phyloP scores from a whole-genome alignment of 208 protist genomes.

The Leptomonas seymouri region DNA sequence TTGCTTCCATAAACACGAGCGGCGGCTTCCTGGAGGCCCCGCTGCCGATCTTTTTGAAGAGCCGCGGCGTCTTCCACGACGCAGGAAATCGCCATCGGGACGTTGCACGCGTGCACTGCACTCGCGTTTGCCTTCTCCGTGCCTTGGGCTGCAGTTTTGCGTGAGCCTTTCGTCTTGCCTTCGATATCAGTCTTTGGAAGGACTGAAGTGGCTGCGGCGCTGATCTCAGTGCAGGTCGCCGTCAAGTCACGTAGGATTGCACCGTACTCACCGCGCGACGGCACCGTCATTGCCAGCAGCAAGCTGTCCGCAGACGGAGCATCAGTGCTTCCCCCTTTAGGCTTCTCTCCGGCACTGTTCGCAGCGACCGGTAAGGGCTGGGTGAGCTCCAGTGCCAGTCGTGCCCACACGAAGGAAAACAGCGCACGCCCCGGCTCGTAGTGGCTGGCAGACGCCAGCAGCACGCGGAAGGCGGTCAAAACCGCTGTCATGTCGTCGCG shows the following conservation, averaged over 20 bases:
- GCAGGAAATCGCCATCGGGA: slow-evolving; percentile 9
- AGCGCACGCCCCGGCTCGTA: slow-evolving; percentile 34
- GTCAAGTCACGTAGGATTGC: slow-evolving; percentile 19
- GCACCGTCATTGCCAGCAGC: slow-evolving; percentile 11
- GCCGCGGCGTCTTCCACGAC: slow-evolving; percentile 28
- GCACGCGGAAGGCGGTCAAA: slow-evolving; percentile 29
- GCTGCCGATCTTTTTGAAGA: slow-evolving; percentile 13
- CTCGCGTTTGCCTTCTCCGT: not conserved
- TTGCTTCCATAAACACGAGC: not conserved
- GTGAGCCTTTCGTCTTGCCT: not conserved
- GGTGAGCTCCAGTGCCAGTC: slow-evolving; percentile 32
- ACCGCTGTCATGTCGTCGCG: slow-evolving; percentile 46
- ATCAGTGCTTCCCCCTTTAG: not conserved
- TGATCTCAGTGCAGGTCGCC: not conserved
- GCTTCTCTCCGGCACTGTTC: not conserved
- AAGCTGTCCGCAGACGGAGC: not conserved
- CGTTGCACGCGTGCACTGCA: slow-evolving; percentile 5
- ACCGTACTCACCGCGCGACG: slow-evolving; percentile 22
- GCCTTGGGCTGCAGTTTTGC: not conserved
- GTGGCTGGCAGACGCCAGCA: slow-evolving; percentile 4
- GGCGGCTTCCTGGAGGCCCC: slow-evolving; percentile 2
- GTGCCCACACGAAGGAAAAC: slow-evolving; percentile 37
- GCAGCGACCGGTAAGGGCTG: slow-evolving; percentile 7
- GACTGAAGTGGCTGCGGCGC: not conserved
- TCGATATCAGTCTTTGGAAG: not conserved